A percentile compares a stretch with the other conserved stretches of the same genome.
Conservation (phyloP, 257 asterid species). For the Solanum gandarillasii region DNA sequence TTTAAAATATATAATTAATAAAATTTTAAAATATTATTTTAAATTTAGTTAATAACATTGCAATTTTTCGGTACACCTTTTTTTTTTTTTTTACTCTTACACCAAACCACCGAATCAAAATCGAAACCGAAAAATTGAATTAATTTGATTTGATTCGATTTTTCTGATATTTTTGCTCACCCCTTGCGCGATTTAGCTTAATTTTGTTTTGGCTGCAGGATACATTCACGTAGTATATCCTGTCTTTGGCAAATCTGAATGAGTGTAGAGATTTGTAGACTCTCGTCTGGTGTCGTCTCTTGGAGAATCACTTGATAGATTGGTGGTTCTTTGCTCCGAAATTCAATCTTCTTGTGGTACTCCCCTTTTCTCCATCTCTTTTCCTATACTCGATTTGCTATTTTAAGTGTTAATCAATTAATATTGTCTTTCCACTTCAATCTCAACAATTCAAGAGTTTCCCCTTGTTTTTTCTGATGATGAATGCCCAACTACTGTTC, state of each 20-base stretch:
- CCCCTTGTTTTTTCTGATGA: background rate
- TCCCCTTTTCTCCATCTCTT: background rate
- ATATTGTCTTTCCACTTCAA: background rate
- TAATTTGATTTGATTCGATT: background rate
- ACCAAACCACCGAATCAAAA: background rate
- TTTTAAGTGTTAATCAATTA: background rate
- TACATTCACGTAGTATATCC: background rate
- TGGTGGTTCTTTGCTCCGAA: background rate
- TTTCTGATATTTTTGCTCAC: background rate
- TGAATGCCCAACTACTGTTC: no score
- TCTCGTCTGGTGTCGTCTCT: background rate
- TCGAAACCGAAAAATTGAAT: no score
- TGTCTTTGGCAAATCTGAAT: background rate
- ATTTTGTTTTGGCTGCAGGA: no score
- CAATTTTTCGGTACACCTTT: no score
- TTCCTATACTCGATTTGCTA: background rate
- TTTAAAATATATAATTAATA: no score
- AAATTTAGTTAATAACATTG: no score
- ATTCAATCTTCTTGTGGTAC: background rate
- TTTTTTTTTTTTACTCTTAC: no score
- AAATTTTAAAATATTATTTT: no score
- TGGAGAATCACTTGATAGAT: background rate
- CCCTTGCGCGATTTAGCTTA: background rate
- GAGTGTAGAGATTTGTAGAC: background rate
- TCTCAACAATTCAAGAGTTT: background rate